Evolutionary conservation across 1,139 yeast species (phyloP).

Genomic region (Protomyces inouyei): DNA sequence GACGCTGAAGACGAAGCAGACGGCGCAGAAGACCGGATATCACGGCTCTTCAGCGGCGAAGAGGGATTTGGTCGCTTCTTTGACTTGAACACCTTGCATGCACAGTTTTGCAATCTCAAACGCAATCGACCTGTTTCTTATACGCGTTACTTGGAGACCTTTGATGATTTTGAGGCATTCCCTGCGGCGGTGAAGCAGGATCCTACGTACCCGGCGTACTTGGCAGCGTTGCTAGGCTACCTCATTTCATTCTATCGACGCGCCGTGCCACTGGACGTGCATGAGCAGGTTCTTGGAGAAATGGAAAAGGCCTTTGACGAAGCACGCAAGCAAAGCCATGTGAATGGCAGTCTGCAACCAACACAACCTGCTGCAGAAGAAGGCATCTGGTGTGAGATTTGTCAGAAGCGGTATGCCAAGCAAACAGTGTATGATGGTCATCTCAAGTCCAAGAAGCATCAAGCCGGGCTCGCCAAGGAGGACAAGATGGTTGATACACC

Average conservation of each 20-base stretch:
- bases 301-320: slow-evolving; percentile 42
- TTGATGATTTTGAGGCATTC: slow-evolving; percentile 43
- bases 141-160: slow-evolving; percentile 49
- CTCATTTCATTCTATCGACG: slow-evolving; percentile 47
- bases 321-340: slow-evolving; percentile 34
- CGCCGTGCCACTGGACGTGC: slow-evolving; percentile 51
- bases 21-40: slow-evolving; percentile 37
- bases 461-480: slow-evolving; percentile 34
- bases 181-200: slow-evolving; percentile 35
- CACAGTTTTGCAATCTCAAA: slow-evolving; percentile 49
- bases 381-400: slow-evolving; percentile 53
- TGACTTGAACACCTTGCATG: slow-evolving; percentile 53
- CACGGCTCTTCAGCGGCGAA: slow-evolving; percentile 50
- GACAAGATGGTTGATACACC: neutral
- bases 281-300: slow-evolving; percentile 40
- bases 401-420: slow-evolving; percentile 62
- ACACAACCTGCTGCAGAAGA: slow-evolving; percentile 28
- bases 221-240: slow-evolving; percentile 47
- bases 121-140: slow-evolving; percentile 43
- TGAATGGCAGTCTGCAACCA: slow-evolving; percentile 3
- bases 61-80: slow-evolving; percentile 64
- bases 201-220: slow-evolving; percentile 45
- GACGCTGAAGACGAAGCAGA: slow-evolving; percentile 21
- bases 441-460: slow-evolving; percentile 70
- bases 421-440: slow-evolving; percentile 65